phyloP scores from a whole-genome alignment of 768 basidiomycete species.

The Amanita subjunquillea region DNA sequence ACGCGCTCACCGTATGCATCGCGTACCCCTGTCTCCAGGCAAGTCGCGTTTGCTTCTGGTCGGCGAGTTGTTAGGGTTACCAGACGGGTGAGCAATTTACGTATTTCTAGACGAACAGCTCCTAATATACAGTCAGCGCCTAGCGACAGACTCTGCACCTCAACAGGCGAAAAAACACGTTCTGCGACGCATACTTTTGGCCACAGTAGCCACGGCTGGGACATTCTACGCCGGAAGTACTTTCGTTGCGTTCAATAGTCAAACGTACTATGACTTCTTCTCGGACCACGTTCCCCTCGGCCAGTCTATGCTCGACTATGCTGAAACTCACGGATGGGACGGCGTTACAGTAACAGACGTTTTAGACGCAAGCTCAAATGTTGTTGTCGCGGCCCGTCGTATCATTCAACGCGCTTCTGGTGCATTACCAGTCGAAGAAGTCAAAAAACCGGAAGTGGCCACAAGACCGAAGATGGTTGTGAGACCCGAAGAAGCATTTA shows the following conservation, averaged over 20 bases:
- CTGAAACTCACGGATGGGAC: conserved; percentile 75
- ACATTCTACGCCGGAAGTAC: conserved; percentile 80
- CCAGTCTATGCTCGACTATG: conserved; percentile 67
- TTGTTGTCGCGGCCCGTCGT: conserved; percentile 35
- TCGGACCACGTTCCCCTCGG: conserved; percentile 71
- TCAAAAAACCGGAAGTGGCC: conserved; percentile 28
- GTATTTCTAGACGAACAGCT: not conserved
- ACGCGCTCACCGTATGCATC: conserved; percentile 34
- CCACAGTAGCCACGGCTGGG: conserved; percentile 55
- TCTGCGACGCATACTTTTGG: conserved; percentile 53
- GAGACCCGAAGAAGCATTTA: conserved; percentile 32
- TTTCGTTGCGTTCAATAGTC: conserved; percentile 68
- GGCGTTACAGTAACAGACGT: conserved; percentile 53
- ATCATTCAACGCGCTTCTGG: conserved; percentile 43
- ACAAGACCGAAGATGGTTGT: conserved; percentile 32
- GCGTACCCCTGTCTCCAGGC: conserved; percentile 46
- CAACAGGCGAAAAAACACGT: conserved; percentile 42
- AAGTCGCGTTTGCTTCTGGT: conserved; percentile 32
- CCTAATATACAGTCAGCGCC: conserved; percentile 30
- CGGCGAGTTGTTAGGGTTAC: conserved; percentile 40
- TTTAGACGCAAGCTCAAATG: conserved; percentile 40
- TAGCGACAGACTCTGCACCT: conserved; percentile 46
- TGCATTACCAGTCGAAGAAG: conserved; percentile 27
- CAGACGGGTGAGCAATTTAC: conserved; percentile 37
- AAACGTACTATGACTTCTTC: conserved; percentile 81